Evolutionary conservation across 495 filamentous ascomycete species (phyloP).

Genomic region (Penicilliopsis zonata): DNA sequence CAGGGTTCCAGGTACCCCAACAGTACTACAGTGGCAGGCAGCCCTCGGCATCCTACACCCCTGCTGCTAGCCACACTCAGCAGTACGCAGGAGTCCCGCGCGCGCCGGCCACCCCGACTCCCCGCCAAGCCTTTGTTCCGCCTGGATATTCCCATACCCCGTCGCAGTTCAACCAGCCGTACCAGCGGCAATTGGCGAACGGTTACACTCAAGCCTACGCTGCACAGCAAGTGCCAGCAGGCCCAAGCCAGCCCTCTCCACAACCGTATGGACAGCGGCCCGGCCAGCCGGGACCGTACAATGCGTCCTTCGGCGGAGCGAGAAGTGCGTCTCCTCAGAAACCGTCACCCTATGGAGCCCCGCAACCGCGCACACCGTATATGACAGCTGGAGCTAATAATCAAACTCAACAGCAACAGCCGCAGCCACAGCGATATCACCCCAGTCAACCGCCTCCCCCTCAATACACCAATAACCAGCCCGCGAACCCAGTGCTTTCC

Average conservation of each 20-base stretch:
- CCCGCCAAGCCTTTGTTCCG: constrained; percentile 23
- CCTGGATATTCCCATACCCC: constrained; percentile 28
- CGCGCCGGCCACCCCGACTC: constrained; percentile 31
- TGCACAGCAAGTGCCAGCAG: constrained; percentile 15
- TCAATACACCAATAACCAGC: constrained; percentile 13
- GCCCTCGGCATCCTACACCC: constrained; percentile 20
- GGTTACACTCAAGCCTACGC: constrained; percentile 26
- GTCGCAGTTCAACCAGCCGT: constrained; percentile 29
- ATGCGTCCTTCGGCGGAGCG: constrained; percentile 20
- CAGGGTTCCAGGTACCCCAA: constrained; percentile 26
- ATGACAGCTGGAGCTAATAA: constrained; percentile 12
- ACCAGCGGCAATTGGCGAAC: constrained; percentile 28
- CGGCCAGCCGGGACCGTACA: constrained; percentile 26
- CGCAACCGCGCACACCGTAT: constrained; percentile 13
- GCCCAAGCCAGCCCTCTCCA: constrained; percentile 20
- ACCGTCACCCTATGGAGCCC: constrained; percentile 13
- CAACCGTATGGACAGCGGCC: constrained; percentile 30
- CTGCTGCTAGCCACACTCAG: constrained; percentile 20
- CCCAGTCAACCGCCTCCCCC: constrained; percentile 16
- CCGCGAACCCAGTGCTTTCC: constrained; percentile 13
- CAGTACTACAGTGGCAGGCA: constrained; percentile 30
- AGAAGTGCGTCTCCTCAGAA: constrained; percentile 25
- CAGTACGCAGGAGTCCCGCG: constrained; percentile 22
- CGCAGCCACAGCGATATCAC: constrained; percentile 17
- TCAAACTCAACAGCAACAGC: too few relatives aligned